phyloP scores from a whole-genome alignment of 176 grass and related monocot species.

The Bromus sterilis region DNA sequence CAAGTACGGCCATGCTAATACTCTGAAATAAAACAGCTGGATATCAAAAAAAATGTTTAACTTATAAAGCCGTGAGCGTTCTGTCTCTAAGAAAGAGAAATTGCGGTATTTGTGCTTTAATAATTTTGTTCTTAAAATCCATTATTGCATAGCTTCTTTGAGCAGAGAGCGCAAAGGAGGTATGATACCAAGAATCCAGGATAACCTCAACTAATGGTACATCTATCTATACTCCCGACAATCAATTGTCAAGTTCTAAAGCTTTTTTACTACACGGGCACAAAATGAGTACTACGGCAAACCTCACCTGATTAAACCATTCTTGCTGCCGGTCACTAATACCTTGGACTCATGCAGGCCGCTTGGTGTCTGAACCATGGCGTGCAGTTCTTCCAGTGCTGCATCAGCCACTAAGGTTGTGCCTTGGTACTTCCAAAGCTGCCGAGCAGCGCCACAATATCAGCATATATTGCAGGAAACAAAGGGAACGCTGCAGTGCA shows the following conservation, averaged over 20 bases:
- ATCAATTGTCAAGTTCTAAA: neutral
- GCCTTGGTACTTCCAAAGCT: slow-evolving; percentile 51
- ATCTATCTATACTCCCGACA: neutral
- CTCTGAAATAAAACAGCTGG: neutral
- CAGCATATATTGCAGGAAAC: neutral
- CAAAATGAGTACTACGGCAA: neutral
- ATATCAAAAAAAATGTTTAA: neutral
- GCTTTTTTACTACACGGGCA: neutral
- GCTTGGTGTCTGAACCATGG: slow-evolving; percentile 33
- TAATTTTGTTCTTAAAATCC: neutral
- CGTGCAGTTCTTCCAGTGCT: slow-evolving; percentile 33
- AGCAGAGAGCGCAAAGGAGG: neutral
- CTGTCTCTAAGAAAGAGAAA: neutral
- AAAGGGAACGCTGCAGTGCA: neutral
- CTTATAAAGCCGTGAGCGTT: neutral
- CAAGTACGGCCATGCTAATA: neutral
- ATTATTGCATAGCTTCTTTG: neutral
- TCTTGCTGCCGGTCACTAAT: slow-evolving; percentile 34
- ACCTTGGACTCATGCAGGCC: slow-evolving; percentile 34
- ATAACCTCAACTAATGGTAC: neutral
- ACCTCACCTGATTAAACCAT: slow-evolving; percentile 43
- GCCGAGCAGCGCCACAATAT: neutral
- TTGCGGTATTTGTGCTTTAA: neutral
- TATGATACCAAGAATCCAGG: neutral
- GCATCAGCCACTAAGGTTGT: slow-evolving; percentile 27